Base-by-base conservation (phyloP, 2,329 filamentous ascomycete species). In the Cladosporium halotolerans region DNA sequence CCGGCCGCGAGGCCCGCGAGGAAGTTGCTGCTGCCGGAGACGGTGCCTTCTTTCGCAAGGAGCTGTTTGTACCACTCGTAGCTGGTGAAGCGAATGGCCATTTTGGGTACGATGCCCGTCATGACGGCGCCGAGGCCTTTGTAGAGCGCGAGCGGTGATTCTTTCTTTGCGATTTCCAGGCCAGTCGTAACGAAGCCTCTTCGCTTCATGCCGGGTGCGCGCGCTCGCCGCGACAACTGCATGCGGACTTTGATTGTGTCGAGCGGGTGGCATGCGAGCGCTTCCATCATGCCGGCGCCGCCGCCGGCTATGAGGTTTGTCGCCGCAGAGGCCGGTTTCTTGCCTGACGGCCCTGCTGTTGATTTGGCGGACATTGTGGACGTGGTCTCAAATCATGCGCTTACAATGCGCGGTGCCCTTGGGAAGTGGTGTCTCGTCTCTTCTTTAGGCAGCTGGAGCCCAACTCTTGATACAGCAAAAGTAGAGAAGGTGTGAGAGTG, bases 211-310 rank as follows among this genome's bases (percentile, higher is more conserved):
- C 93, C 93, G 53, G 90, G 90, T 56, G 83, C 81, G 61, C 87
- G 82, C 46, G 88, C 89, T 70, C 93, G 84, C 61, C 86, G 82
- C 53, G 93, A 97, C 56, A 99, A 85, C 76, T 99, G 93, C 95
- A 99, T 99, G 63, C 93, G 90, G 58, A 99, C 93, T 81, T 99
- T 96, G 78, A 97, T 95, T 56, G 91, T 96, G 73, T 96, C 89
- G 55, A 97, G 81, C 58, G 93, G 93, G 78, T 99, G 93, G 73
- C 93, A 99, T 51, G 78, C 90, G 58, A 99, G 84, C 45, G 93
- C 93, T 75, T 99, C 93, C 91, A 97, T 97, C 92, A 97, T 96
- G 68, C 93, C 93, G 63, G 93, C 93, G 73, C 89, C 89, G 69
- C 93, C 93, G 69, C 93, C 93, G 70, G 93, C 93, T 66, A 96